Conservation (phyloP, 208 protist genomes). For the Trypanosoma scelopori region DNA sequence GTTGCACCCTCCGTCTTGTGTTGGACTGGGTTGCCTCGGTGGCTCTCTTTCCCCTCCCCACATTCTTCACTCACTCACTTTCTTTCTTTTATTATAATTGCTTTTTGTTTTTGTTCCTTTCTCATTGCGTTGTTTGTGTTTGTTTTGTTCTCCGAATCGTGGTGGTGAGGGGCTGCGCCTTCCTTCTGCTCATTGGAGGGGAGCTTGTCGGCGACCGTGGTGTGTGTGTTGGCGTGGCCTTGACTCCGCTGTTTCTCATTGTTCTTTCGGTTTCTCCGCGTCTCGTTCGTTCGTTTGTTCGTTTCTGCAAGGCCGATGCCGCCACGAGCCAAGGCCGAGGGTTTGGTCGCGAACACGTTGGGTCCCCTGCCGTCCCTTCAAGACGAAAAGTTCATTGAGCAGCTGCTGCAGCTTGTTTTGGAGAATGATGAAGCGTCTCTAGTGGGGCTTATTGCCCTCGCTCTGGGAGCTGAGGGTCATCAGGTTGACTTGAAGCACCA, state of each 20-base stretch:
- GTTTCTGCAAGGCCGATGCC: constrained; percentile 22
- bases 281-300: background rate
- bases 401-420: constrained; percentile 27
- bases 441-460: constrained; percentile 42
- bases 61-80: too few species aligned
- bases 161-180: background rate
- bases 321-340: constrained; percentile 13
- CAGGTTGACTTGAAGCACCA: constrained; percentile 65
- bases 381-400: constrained; percentile 47
- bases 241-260: background rate
- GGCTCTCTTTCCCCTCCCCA: too few species aligned
- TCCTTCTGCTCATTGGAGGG: background rate
- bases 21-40: too few species aligned
- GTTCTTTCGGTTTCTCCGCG: constrained; percentile 5
- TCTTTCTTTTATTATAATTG: too few species aligned
- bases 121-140: too few species aligned
- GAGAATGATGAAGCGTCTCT: constrained; percentile 35
- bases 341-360: constrained; percentile 7
- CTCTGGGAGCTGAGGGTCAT: constrained; percentile 55
- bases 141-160: background rate
- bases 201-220: background rate
- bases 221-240: background rate
- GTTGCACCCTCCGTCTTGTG: too few species aligned
- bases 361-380: constrained; percentile 23
- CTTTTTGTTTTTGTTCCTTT: too few species aligned